Percentiles rank a stretch among this genome's conserved stretches.
Conservation (phyloP, 176 grass and related monocot genomes). For the Oryza glumipatula region DNA sequence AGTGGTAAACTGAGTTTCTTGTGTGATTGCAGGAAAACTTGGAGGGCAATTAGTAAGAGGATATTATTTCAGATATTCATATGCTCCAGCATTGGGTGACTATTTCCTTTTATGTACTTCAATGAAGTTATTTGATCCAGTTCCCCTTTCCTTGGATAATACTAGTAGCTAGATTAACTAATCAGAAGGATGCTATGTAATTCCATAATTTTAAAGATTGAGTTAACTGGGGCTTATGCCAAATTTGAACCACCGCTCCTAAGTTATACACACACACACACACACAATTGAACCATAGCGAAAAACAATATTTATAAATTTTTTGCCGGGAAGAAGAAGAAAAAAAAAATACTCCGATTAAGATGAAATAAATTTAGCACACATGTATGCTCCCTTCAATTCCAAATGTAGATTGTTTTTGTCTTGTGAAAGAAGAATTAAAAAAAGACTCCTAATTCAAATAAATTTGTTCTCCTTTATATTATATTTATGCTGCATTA, state of each 20-base stretch:
- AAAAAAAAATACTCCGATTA: background rate
- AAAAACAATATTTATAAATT: background rate
- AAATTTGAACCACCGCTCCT: background rate
- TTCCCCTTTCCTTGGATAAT: background rate
- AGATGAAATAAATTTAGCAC: background rate
- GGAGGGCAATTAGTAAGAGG: slow-evolving; percentile 43
- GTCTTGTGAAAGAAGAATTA: background rate
- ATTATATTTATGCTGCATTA: background rate
- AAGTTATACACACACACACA: background rate
- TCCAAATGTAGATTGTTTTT: background rate
- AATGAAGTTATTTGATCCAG: background rate
- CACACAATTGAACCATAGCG: background rate
- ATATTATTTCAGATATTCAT: slow-evolving; percentile 48
- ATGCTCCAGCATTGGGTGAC: slow-evolving; percentile 57
- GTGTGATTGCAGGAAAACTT: slow-evolving; percentile 46
- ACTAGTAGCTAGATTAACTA: background rate
- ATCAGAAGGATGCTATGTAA: background rate
- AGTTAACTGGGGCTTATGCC: background rate
- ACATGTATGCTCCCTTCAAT: background rate
- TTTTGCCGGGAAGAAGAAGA: no score
- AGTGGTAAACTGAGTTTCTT: background rate
- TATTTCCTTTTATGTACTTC: background rate
- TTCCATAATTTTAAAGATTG: background rate
- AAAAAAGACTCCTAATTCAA: background rate
- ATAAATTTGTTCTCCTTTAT: background rate